Evolutionary conservation across 306 rosid genomes (phyloP), one percentile per base, ranked within the genome.

Genomic region (Pterocarpus santalinus): DNA sequence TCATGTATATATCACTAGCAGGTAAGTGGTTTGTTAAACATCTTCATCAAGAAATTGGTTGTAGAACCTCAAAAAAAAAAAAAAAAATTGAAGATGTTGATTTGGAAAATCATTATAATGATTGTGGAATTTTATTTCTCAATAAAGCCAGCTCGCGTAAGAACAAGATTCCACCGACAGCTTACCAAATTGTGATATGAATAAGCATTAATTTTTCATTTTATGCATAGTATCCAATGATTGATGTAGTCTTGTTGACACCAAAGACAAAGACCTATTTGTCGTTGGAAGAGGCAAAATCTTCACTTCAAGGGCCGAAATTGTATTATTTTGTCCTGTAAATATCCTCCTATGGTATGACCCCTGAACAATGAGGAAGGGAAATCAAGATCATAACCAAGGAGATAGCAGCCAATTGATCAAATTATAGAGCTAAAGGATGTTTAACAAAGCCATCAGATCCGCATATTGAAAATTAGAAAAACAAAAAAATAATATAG

Each of bases 161-260:
- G 44, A 16, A 71, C 73, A 60, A 47, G 49, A 28, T 51, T 17
- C 56, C 86, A 62, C 79, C 69, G 70, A 83, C 86, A 71, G 63
- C 82, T 71, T 65, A 64, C 53, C 69, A 39, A 35, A 68, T 35
- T 14, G 28, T 35, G 22, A 57, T 57, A 46, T 46, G 44, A n/a
- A 44, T 64, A 17, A 4, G 56, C 28, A 58, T 61, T 61, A 33
- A 15, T 36, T 73, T 33, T 65, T 44, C 10, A 17, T 64, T 43
- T 34, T 73, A 69, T 52, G 52, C 57, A n/a, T 28, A 8, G 34
- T 9, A 8, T 41, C 17, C 5, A 14, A 43, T 44, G 10, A 28
- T 61, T 28, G n/a, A 75, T 43, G 44, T 30, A 60, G 33, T 56
- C n/a, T 1, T 22, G 65, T 58, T 41, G 57, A 49, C 44, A 35